Evolutionary conservation across 805 yeast genomes (phyloP), one percentile per base, ranked within the genome.

Genomic region (Candida arabinofermentans): DNA sequence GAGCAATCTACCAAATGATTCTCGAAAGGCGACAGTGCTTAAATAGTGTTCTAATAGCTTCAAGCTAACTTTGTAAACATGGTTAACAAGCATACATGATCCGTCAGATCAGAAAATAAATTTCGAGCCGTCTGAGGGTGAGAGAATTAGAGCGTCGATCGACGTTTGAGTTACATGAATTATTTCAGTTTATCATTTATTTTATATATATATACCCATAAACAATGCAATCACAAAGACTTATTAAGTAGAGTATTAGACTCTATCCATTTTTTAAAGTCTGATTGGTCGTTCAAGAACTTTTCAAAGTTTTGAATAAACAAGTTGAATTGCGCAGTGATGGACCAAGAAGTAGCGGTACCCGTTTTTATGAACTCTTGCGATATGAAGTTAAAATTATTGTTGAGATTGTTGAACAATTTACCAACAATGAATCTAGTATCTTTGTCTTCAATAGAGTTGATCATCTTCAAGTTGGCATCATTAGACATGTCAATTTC

Each of bases 401-500:
- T 40, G 32, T 49, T 50, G 43, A 65, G 48, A 42, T 61, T 62
- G 37, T 46, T 53, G 27, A 65, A 42, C 33, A 62, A 46, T 32
- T 62, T 57, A 9, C 65, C 66, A 34, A 65, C 47, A 8, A 61
- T 57, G 23, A 64, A 44, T 41, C 51, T 57, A 19, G 58, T 35
- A 24, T 49, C 51, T 14, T 55, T 52, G 40, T 64, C 65, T 30
- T 51, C 48, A 7, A 64, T 53, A 0, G 59, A 52, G 13, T 51
- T 55, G 5, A 65, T 37, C 40, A 63, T 33, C 13, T 54, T 49
- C 30, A 61, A 32, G 29, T 59, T 57, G 14, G 50, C 47, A 23
- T 51, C 51, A 37, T 53, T 55, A 8, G 62, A 50, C 59, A 65
- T 57, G 38, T 62, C 68, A 23, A 65, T 29, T 31, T 61, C 66